A percentile compares a stretch with the other conserved stretches of the same genome.
phyloP scores from a whole-genome alignment of 176 grass and related monocot genomes.

The Raddia distichophylla region DNA sequence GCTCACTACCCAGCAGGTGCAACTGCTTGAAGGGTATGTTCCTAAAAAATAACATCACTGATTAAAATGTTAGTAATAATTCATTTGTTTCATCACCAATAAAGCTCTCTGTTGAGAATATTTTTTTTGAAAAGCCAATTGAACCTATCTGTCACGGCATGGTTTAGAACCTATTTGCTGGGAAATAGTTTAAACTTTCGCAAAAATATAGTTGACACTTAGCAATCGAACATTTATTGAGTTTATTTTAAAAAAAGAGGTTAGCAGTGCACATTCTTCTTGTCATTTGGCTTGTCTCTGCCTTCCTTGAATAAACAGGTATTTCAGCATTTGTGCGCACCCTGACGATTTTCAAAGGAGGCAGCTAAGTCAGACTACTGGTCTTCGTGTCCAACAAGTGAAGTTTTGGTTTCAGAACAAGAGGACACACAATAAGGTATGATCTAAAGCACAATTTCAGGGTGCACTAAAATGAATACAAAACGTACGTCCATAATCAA shows the following conservation, averaged over 20 bases:
- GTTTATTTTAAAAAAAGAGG: background rate
- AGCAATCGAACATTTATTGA: background rate
- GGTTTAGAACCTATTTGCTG: too few species aligned
- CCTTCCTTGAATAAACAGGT: constrained; percentile 40
- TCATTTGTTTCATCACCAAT: background rate
- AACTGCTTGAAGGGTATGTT: constrained; percentile 48
- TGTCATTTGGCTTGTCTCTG: background rate
- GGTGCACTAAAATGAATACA: too few species aligned
- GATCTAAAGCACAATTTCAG: background rate
- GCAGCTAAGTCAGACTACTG: constrained; percentile 16
- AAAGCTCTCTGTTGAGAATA: background rate
- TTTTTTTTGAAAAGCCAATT: too few species aligned
- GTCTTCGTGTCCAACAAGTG: constrained; percentile 35
- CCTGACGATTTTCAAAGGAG: constrained; percentile 41
- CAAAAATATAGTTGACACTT: background rate
- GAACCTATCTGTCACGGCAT: too few species aligned
- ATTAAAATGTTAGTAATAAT: background rate
- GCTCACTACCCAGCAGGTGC: constrained; percentile 22
- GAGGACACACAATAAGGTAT: constrained; percentile 52
- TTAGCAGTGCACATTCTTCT: background rate
- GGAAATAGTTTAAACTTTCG: background rate
- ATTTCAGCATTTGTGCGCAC: constrained; percentile 46
- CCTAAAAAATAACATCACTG: constrained; percentile 19
- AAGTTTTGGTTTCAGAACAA: constrained; percentile 67
- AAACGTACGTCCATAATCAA: too few species aligned